Percentiles rank a stretch among this genome's conserved stretches.
Conservation (phyloP, 345 rosid genomes). For the Gynandropsis gynandra region DNA sequence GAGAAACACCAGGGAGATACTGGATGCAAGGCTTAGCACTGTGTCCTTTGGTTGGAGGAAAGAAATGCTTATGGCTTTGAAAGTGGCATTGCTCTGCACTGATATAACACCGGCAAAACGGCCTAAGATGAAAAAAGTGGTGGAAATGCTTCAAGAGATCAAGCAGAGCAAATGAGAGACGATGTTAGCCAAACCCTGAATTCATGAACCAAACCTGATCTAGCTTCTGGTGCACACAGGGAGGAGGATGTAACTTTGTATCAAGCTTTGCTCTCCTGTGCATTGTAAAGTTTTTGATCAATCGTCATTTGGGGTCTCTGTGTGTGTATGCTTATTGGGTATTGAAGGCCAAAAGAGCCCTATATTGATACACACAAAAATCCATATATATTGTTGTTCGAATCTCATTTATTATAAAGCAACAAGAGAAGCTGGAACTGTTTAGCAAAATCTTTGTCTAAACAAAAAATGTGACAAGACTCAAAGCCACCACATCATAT, state of each 20-base stretch:
- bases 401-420: too few relatives aligned
- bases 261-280: constrained; percentile 12
- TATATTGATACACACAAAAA: constrained; percentile 5
- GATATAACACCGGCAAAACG: constrained; percentile 63
- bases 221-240: too few relatives aligned
- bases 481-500: too few relatives aligned
- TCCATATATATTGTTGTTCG: constrained; percentile 9
- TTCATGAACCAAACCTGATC: too few relatives aligned
- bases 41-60: constrained; percentile 88
- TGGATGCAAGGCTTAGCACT: constrained; percentile 71
- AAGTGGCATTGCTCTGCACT: constrained; percentile 80
- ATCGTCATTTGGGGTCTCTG: constrained; percentile 9
- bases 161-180: constrained; percentile 35
- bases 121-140: constrained; percentile 88
- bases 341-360: too few relatives aligned
- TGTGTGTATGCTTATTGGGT: too few relatives aligned
- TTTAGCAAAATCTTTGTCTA: too few relatives aligned
- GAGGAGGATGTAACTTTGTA: too few relatives aligned
- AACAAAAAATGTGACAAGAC: too few relatives aligned
- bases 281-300: constrained; percentile 2
- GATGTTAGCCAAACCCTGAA: background rate
- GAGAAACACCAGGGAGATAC: constrained; percentile 71
- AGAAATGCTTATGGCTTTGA: constrained; percentile 95
- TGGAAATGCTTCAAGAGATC: constrained; percentile 85
- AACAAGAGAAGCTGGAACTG: too few relatives aligned